phyloP scores from a whole-genome alignment of 176 grass and related monocot species.

The Zea luxurians region DNA sequence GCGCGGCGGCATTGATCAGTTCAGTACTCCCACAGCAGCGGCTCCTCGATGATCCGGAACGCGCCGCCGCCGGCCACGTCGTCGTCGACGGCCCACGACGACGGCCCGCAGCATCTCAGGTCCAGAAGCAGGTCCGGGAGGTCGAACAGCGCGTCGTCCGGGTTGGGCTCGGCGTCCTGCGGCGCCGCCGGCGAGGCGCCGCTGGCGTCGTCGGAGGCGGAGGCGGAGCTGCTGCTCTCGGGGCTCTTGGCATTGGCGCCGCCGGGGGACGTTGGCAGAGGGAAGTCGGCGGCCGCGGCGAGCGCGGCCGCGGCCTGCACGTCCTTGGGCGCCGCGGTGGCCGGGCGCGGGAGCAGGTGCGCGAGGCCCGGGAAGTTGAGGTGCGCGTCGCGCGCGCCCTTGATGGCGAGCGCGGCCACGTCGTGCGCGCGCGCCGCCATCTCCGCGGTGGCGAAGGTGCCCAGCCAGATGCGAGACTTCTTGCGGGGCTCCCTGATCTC shows the following conservation, averaged over 20 bases:
- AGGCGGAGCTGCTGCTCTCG: too few relatives aligned
- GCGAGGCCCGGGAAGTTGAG: slow-evolving; percentile 65
- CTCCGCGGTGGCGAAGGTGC: slow-evolving; percentile 65
- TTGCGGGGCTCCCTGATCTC: slow-evolving; percentile 81
- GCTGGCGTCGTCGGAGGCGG: neutral
- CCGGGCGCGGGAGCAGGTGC: slow-evolving; percentile 52
- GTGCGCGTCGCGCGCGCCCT: slow-evolving; percentile 45
- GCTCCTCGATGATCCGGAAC: slow-evolving; percentile 71
- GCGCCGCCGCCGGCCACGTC: slow-evolving; percentile 36
- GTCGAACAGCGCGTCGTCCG: slow-evolving; percentile 75
- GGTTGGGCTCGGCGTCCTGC: neutral
- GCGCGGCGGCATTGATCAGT: slow-evolving; percentile 24
- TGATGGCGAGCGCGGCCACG: slow-evolving; percentile 73
- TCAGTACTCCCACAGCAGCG: slow-evolving; percentile 75
- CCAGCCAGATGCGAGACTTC: slow-evolving; percentile 74
- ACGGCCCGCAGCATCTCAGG: slow-evolving; percentile 61
- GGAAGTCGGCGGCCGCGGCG: slow-evolving; percentile 44
- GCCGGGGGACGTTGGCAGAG: neutral
- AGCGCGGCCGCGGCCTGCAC: slow-evolving; percentile 57
- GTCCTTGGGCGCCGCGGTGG: slow-evolving; percentile 51
- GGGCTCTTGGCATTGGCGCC: slow-evolving; percentile 42
- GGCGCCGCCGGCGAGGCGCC: neutral
- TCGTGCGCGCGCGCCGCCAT: slow-evolving; percentile 76
- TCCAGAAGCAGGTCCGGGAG: slow-evolving; percentile 88
- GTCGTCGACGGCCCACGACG: slow-evolving; percentile 53